Evolutionary conservation across 371 early-diverging fungal genomes (phyloP).

Genomic region (Synchytrium microbalum): DNA sequence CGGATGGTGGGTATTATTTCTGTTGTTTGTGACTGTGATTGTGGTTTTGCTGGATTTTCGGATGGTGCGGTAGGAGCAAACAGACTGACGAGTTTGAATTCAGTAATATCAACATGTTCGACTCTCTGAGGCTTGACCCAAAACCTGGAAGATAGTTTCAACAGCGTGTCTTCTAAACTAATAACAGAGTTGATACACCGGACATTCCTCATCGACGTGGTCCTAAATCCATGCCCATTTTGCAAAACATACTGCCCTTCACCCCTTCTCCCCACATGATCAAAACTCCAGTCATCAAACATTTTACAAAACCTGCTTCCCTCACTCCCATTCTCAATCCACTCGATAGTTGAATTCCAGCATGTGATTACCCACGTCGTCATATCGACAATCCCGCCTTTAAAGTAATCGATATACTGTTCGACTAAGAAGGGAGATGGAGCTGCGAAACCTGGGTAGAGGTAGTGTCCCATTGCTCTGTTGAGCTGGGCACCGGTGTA

Average conservation of each 20-base stretch:
- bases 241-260: background rate
- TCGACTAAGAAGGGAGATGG: slow-evolving; percentile 67
- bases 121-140: background rate
- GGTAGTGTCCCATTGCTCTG: slow-evolving; percentile 18
- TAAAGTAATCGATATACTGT: slow-evolving; percentile 57
- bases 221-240: background rate
- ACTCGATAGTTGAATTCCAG: slow-evolving; percentile 44
- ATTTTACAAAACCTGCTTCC: background rate
- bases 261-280: background rate
- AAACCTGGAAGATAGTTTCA: background rate
- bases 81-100: background rate
- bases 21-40: background rate
- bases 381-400: slow-evolving; percentile 66
- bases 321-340: slow-evolving; percentile 30
- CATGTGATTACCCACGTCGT: slow-evolving; percentile 55
- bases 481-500: slow-evolving; percentile 19
- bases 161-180: background rate
- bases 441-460: slow-evolving; percentile 50
- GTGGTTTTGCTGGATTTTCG: background rate
- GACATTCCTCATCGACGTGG: no score
- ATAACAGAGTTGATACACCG: background rate
- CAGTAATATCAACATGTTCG: background rate
- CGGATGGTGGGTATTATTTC: background rate
- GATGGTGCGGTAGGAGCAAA: background rate
- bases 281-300: background rate